phyloP scores from a whole-genome alignment of 768 basidiomycete genomes.

The Lactarius akahatsu region DNA sequence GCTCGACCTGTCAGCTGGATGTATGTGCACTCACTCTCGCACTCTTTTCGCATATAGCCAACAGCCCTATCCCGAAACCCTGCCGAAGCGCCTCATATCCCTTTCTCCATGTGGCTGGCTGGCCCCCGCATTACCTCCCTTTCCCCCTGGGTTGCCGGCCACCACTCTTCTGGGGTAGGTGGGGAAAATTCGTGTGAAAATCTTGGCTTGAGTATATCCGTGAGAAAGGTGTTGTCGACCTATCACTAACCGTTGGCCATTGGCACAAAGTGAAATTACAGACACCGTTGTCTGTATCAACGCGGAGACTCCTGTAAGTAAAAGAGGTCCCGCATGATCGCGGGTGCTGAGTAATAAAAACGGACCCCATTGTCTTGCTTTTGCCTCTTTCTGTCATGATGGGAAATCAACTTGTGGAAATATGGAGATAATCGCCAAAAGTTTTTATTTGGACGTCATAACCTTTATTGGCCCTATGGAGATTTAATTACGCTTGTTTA shows the following conservation, averaged over 20 bases:
- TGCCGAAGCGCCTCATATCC: no score
- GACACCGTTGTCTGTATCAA: neutral
- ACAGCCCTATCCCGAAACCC: neutral
- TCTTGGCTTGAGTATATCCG: neutral
- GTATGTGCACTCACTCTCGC: neutral
- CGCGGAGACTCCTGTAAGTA: neutral
- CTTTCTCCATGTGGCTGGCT: neutral
- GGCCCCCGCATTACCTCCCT: neutral
- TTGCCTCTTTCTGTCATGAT: neutral
- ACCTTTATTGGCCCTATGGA: neutral
- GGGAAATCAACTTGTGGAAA: neutral
- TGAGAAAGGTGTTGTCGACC: neutral
- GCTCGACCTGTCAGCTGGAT: slow-evolving; percentile 7
- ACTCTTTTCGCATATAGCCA: slow-evolving; percentile 4
- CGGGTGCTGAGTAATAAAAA: neutral
- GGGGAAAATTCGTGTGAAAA: neutral
- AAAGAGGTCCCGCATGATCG: neutral
- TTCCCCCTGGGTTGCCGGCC: neutral
- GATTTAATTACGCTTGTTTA: neutral
- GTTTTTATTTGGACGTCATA: neutral
- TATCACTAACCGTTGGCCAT: neutral
- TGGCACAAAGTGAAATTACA: neutral
- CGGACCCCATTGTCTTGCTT: neutral
- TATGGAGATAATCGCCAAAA: neutral
- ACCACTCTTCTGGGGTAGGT: neutral